phyloP scores from a whole-genome alignment of 2,329 filamentous ascomycete species.

The Aspergillus fructus region DNA sequence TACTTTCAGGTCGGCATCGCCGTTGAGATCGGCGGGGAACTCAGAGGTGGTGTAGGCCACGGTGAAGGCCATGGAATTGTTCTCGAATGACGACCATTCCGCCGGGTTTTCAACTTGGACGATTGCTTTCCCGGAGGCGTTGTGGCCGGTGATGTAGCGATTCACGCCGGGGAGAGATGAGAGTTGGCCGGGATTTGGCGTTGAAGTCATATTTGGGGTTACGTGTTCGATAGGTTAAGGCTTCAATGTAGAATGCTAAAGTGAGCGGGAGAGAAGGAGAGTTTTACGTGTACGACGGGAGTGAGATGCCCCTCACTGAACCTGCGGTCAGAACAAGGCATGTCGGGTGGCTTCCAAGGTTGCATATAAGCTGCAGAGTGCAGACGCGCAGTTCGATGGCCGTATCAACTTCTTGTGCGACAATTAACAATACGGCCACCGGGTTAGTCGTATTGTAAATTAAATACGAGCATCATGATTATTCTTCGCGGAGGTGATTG shows the following conservation, averaged over 20 bases:
- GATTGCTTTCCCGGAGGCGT: conserved; percentile 35
- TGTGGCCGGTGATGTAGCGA: conserved; percentile 41
- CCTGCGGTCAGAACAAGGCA: neutral
- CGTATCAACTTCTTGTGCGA: too few species aligned
- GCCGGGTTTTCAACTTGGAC: conserved; percentile 32
- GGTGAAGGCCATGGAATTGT: conserved; percentile 37
- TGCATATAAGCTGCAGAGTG: neutral
- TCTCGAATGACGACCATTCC: conserved; percentile 29
- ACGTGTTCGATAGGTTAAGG: neutral
- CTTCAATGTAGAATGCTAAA: neutral
- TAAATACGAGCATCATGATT: too few species aligned
- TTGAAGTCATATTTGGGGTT: conserved; percentile 1
- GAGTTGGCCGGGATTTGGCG: conserved; percentile 13
- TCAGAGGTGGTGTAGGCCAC: conserved; percentile 42
- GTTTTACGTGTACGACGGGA: neutral
- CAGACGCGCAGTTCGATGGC: neutral
- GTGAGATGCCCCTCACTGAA: neutral
- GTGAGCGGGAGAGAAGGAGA: neutral
- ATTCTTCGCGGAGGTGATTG: too few species aligned
- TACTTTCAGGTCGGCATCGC: conserved; percentile 33
- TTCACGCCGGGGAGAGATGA: conserved; percentile 29
- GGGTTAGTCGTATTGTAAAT: neutral
- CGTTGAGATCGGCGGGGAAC: conserved; percentile 37
- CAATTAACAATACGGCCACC: neutral
- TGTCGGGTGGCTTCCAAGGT: too few species aligned